A percentile compares a stretch with the other conserved stretches of the same genome.
Conservation (phyloP, 2,329 filamentous ascomycete genomes). For the Nannizziopsis barbatae region DNA sequence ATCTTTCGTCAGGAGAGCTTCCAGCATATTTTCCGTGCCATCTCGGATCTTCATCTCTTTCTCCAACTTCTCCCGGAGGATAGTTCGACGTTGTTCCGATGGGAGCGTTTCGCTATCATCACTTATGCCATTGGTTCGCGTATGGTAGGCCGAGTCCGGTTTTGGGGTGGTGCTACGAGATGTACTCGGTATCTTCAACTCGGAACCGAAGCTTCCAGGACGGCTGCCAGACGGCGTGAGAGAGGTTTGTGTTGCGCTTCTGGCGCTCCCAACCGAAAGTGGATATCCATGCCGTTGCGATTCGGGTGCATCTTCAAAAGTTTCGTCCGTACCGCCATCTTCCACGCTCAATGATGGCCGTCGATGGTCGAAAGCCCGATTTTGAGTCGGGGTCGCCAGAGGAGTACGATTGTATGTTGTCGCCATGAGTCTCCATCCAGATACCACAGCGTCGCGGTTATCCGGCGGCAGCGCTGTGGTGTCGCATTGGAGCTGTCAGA, state of each 20-base stretch:
- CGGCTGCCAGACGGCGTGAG: constrained; percentile 62
- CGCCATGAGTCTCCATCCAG: constrained; percentile 38
- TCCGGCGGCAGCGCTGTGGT: constrained; percentile 8
- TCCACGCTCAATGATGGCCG: constrained; percentile 30
- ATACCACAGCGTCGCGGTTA: constrained; percentile 19
- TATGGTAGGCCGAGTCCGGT: constrained; percentile 43
- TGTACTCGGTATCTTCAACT: constrained; percentile 58
- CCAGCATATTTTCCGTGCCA: constrained; percentile 93
- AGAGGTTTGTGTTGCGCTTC: constrained; percentile 57
- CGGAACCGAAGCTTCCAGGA: constrained; percentile 78
- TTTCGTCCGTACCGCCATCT: constrained; percentile 29
- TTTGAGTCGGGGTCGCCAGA: constrained; percentile 34
- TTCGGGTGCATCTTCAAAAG: constrained; percentile 27
- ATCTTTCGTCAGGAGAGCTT: constrained; percentile 88
- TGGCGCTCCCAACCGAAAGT: constrained; percentile 47
- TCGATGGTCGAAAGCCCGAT: constrained; percentile 29
- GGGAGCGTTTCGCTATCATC: constrained; percentile 52
- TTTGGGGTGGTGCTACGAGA: constrained; percentile 52
- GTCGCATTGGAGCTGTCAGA: constrained; percentile 13
- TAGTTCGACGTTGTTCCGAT: constrained; percentile 62
- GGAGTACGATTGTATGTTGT: constrained; percentile 34
- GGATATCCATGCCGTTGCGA: constrained; percentile 38
- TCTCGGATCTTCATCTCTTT: constrained; percentile 97
- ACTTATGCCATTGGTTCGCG: constrained; percentile 33
- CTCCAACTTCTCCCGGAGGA: constrained; percentile 72